Percentiles rank a stretch among this genome's conserved stretches.
phyloP scores from a whole-genome alignment of 73 alveolate genomes.

The Tetrahymena thermophila region DNA sequence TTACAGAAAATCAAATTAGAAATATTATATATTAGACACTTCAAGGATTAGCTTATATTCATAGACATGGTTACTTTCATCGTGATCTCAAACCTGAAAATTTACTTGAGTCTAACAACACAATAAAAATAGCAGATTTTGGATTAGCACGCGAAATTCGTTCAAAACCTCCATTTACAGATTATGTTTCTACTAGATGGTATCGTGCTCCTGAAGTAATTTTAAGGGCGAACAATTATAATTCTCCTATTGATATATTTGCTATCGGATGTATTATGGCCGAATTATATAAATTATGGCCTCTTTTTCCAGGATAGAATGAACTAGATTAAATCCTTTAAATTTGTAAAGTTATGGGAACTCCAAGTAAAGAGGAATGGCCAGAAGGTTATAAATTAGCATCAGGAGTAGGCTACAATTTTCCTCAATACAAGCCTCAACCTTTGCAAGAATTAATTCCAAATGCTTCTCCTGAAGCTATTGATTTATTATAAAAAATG shows the following conservation, averaged over 20 bases:
- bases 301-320: constrained; percentile 92
- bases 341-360: constrained; percentile 97
- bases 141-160: constrained; percentile 99
- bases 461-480: constrained; percentile 89
- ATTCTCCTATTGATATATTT: constrained; percentile 98
- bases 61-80: constrained; percentile 63
- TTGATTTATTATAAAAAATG: constrained; percentile 85
- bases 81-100: constrained; percentile 99
- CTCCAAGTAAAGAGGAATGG: constrained; percentile 84
- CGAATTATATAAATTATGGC: constrained; percentile 91
- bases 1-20: constrained; percentile 86
- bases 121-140: constrained; percentile 98
- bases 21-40: constrained; percentile 89
- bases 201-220: constrained; percentile 98
- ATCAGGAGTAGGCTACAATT: constrained; percentile 23
- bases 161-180: constrained; percentile 99
- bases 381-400: constrained; percentile 58
- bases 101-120: constrained; percentile 81
- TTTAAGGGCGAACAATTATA: constrained; percentile 91
- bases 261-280: constrained; percentile 99
- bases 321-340: constrained; percentile 95
- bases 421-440: constrained; percentile 37
- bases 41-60: constrained; percentile 90
- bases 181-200: constrained; percentile 99
- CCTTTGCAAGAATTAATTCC: constrained; percentile 76